Base-by-base conservation (phyloP, 1,139 yeast species). In the Yamadazyma oceani region DNA sequence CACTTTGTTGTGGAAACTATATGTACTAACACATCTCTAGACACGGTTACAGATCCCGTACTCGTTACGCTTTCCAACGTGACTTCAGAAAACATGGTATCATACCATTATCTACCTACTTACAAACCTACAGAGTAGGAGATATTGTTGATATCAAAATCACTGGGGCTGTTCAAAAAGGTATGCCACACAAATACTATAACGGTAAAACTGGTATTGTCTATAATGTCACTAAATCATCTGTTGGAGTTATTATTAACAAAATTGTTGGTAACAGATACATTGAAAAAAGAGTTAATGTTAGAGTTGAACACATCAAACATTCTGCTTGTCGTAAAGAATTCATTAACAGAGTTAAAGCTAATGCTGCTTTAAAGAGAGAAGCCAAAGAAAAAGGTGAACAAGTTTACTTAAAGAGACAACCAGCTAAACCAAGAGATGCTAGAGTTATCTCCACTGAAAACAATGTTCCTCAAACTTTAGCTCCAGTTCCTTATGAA, bases 161-260 rank as follows among this genome's bases (percentile, higher is more conserved):
- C 75, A 92, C 92, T 73, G 97, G 96, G 82, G 82, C 98, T 60
- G 81, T 90, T 80, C 97, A 92, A 75, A 89, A 90, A 84, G 97
- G 98, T 86, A 89, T 92, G 97, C 98, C 98, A 73, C 96, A 88
- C 89, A 92, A 92, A 82, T 90, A 82, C 85, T 92, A 92, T 96
- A 97, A 90, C 82, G 98, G 98, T 78, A 92, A 89, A 85, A 92
- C 98, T 57, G 98, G 98, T 84, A 88, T 90, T 60, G 84, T 92
- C 56, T 92, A 82, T 95, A 92, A 92, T 83, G 94, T 92, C 59
- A 92, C 98, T 84, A 92, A 87, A 82, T 77, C 96, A 51, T 80
- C 98, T 53, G 97, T 92, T 57, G 98, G 98, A 83, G 95, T 92
- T 61, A 87, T 92, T 68, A 75, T 92, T 70, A 85, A 92, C 94